Conservation (phyloP, 768 basidiomycete species). For the Agaricus sinodeliciosus region DNA sequence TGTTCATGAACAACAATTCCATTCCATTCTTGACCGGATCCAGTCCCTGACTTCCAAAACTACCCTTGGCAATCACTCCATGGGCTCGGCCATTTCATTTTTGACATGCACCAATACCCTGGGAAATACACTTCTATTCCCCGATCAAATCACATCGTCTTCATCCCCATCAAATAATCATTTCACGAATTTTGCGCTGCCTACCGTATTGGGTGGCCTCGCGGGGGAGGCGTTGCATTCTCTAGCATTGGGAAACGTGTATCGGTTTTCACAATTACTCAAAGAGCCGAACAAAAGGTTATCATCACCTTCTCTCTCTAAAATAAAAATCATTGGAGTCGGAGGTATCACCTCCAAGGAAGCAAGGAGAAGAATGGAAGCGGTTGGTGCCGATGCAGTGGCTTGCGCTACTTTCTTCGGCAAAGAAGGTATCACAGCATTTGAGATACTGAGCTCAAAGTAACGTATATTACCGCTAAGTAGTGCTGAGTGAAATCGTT, state of each 20-base stretch:
- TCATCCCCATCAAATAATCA: not conserved
- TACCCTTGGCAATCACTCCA: not conserved
- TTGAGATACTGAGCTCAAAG: constrained; percentile 29
- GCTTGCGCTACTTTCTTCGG: constrained; percentile 53
- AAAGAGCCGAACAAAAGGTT: constrained; percentile 12
- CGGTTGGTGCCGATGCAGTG: constrained; percentile 67
- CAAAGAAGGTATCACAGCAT: constrained; percentile 46
- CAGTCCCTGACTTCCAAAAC: constrained; percentile 35
- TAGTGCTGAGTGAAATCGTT: not conserved
- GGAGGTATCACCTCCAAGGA: constrained; percentile 68
- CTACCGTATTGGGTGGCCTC: constrained; percentile 61
- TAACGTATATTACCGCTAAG: constrained; percentile 2
- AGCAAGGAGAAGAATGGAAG: constrained; percentile 61
- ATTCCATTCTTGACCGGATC: constrained; percentile 43
- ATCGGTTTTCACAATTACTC: constrained; percentile 51
- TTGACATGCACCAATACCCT: constrained; percentile 79
- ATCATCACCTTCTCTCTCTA: constrained; percentile 16
- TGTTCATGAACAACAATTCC: constrained; percentile 55
- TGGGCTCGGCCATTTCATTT: constrained; percentile 51
- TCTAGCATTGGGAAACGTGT: constrained; percentile 73
- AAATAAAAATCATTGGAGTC: constrained; percentile 66
- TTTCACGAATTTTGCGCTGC: constrained; percentile 45
- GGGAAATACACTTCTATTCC: constrained; percentile 60
- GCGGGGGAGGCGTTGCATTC: constrained; percentile 75
- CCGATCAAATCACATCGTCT: constrained; percentile 37